phyloP scores from a whole-genome alignment of 1,284 basidiomycete genomes.

The Marasmius oreades region DNA sequence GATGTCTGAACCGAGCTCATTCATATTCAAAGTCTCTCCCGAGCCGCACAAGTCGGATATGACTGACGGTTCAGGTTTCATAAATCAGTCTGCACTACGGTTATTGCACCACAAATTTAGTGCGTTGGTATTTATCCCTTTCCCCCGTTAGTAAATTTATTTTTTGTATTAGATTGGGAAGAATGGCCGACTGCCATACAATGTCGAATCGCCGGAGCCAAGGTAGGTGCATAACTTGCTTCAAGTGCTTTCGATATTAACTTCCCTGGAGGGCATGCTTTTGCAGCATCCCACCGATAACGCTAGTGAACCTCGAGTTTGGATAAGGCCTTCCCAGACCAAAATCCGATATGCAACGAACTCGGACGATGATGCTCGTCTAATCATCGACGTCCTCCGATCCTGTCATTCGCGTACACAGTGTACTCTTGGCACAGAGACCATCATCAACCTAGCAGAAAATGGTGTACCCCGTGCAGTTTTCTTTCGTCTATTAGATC shows the following conservation, averaged over 20 bases:
- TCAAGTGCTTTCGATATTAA: background rate
- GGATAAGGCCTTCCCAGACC: conserved; percentile 43
- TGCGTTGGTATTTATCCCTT: conserved; percentile 8
- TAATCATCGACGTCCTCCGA: conserved; percentile 46
- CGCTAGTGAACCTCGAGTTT: conserved; percentile 30
- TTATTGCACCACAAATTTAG: conserved; percentile 21
- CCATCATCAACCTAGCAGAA: conserved; percentile 48
- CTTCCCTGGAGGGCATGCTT: conserved; percentile 37
- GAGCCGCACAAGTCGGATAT: conserved; percentile 35
- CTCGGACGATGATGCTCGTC: conserved; percentile 33
- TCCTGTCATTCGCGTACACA: conserved; percentile 38
- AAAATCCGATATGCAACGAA: conserved; percentile 40
- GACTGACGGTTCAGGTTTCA: conserved; percentile 51
- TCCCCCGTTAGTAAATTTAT: conserved; percentile 16
- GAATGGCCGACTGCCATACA: conserved; percentile 46
- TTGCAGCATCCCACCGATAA: conserved; percentile 32
- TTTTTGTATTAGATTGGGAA: conserved; percentile 26
- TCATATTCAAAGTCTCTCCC: conserved; percentile 16
- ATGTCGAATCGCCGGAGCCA: conserved; percentile 41
- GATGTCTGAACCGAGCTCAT: background rate
- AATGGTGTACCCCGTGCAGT: conserved; percentile 40
- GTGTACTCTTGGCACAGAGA: conserved; percentile 41
- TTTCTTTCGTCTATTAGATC: conserved; percentile 36
- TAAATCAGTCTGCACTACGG: conserved; percentile 36
- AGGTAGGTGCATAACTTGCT: conserved; percentile 30